Percentiles rank a stretch among this genome's conserved stretches.
phyloP scores from a whole-genome alignment of 768 basidiomycete genomes.

The Naganishia vaughanmartiniae region DNA sequence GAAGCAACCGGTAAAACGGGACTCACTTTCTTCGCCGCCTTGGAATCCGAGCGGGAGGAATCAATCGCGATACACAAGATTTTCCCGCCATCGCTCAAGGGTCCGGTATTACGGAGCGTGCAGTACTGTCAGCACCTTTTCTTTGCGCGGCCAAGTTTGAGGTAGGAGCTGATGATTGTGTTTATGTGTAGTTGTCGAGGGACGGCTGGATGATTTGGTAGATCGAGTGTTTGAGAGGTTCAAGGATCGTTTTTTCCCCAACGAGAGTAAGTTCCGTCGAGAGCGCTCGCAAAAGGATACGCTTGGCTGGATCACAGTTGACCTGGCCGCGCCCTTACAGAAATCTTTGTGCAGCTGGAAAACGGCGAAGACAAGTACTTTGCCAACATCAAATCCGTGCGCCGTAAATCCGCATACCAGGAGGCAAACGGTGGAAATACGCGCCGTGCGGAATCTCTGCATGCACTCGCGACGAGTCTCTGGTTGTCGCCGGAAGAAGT shows the following conservation, averaged over 20 bases:
- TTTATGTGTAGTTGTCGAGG: slow-evolving; percentile 62
- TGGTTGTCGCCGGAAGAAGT: slow-evolving; percentile 15
- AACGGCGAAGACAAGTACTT: slow-evolving; percentile 75
- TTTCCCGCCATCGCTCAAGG: slow-evolving; percentile 89
- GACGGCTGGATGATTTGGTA: slow-evolving; percentile 88
- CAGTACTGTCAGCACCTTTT: slow-evolving; percentile 82
- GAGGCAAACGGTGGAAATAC: background rate
- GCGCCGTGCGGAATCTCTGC: background rate
- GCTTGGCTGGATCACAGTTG: background rate
- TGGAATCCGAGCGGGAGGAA: slow-evolving; percentile 86
- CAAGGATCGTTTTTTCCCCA: slow-evolving; percentile 88
- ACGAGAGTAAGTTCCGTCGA: slow-evolving; percentile 69
- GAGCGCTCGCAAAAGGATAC: background rate
- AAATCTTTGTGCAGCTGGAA: slow-evolving; percentile 75
- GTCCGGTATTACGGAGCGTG: slow-evolving; percentile 82
- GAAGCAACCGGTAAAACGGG: slow-evolving; percentile 19
- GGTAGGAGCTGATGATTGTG: background rate
- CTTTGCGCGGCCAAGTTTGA: slow-evolving; percentile 28
- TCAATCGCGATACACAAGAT: slow-evolving; percentile 81
- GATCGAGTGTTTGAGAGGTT: slow-evolving; percentile 94
- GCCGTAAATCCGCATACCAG: background rate
- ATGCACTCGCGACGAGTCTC: slow-evolving; percentile 13
- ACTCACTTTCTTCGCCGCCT: slow-evolving; percentile 89
- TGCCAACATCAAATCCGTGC: slow-evolving; percentile 59
- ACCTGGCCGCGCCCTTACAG: slow-evolving; percentile 54